These are phyloP conservation scores for Neurospora sp. DNA, from an alignment of 495 filamentous ascomycete species.

Conservation along the genomic window DNA sequence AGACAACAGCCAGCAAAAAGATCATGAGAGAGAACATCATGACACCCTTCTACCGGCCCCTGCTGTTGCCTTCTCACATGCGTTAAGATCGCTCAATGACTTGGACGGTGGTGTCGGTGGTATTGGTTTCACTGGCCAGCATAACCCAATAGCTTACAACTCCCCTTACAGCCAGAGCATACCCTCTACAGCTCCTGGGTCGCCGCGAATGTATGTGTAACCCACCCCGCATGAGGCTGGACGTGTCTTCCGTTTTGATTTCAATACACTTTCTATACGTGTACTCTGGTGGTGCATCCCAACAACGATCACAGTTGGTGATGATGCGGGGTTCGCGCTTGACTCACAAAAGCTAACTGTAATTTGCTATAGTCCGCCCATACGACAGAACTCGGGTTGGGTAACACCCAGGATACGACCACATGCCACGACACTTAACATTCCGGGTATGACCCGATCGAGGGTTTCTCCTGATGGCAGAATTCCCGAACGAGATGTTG, in stretches of 20 bases:
- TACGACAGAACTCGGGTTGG: constrained; percentile 50
- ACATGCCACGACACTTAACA: constrained; percentile 76
- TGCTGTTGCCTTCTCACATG: constrained; percentile 21
- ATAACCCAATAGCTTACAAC: constrained; percentile 21
- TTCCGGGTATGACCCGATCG: constrained; percentile 81
- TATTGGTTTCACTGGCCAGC: constrained; percentile 15
- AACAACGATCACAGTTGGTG: not conserved
- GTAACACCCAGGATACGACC: constrained; percentile 52
- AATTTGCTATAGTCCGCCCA: constrained; percentile 32
- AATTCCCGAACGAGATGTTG: constrained; percentile 85
- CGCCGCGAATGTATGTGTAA: constrained; percentile 42
- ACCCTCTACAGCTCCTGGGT: constrained; percentile 42
- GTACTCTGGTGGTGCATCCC: not conserved
- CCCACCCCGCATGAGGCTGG: not conserved
- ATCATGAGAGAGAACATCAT: constrained; percentile 1
- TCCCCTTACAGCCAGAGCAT: constrained; percentile 40
- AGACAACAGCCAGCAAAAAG: not conserved
- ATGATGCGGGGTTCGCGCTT: not conserved
- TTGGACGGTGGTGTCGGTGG: constrained; percentile 7
- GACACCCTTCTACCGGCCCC: constrained; percentile 16
- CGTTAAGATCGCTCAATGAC: constrained; percentile 27
- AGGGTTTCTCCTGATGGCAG: constrained; percentile 89
- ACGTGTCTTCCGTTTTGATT: not conserved
- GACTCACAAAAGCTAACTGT: constrained; percentile 11
- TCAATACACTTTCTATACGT: not conserved